phyloP scores from a whole-genome alignment of 441 rosid species.

The Macaranga tanarius region DNA sequence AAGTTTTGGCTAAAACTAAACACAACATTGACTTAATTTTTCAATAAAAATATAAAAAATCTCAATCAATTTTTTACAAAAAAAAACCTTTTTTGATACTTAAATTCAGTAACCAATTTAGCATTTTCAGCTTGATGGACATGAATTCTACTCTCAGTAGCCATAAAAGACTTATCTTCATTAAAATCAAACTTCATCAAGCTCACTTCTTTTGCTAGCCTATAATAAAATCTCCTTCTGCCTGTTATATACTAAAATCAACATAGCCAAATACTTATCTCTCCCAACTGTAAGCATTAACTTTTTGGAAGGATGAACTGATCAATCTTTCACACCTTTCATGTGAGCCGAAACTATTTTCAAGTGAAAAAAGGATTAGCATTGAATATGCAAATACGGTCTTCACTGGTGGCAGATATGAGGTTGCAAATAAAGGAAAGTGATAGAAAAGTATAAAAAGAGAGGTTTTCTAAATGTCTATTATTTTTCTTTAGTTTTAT shows the following conservation, averaged over 20 bases:
- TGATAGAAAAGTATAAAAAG: slow-evolving; percentile 67
- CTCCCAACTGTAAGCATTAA: slow-evolving; percentile 76
- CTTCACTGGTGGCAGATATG: slow-evolving; percentile 73
- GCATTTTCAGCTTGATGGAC: slow-evolving; percentile 88
- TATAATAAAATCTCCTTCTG: slow-evolving; percentile 71
- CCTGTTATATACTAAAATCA: slow-evolving; percentile 87
- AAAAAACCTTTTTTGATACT: slow-evolving; percentile 60
- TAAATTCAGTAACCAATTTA: slow-evolving; percentile 57
- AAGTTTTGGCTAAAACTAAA: too few species aligned
- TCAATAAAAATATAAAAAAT: too few species aligned
- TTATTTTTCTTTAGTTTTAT: too few species aligned
- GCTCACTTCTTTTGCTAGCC: slow-evolving; percentile 65
- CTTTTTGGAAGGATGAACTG: slow-evolving; percentile 78
- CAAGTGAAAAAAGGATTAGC: slow-evolving; percentile 76
- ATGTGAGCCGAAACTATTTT: slow-evolving; percentile 63
- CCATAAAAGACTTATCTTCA: slow-evolving; percentile 82
- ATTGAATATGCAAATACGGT: slow-evolving; percentile 72
- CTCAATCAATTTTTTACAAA: too few species aligned
- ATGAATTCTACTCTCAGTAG: slow-evolving; percentile 49
- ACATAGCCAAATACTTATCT: slow-evolving; percentile 78
- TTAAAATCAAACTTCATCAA: slow-evolving; percentile 52
- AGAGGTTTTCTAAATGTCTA: too few species aligned
- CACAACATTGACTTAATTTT: too few species aligned
- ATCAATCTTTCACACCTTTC: slow-evolving; percentile 63
- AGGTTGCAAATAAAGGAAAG: slow-evolving; percentile 83